Conservation (phyloP, 805 yeast genomes). For the Candida stauntonica region DNA sequence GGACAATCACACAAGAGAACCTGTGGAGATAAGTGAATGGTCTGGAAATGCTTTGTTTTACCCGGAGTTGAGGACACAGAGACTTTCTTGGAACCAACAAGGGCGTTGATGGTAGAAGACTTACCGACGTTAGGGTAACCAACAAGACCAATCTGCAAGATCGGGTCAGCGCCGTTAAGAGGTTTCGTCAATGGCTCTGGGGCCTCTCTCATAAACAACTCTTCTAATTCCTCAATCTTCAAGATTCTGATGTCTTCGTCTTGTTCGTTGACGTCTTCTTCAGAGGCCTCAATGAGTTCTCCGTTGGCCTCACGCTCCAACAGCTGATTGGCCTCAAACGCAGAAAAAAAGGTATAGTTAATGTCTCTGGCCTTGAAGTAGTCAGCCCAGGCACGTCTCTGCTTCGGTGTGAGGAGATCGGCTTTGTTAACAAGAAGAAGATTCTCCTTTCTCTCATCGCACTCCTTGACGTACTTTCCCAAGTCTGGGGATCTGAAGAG, state of each 20-base stretch:
- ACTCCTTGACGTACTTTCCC: conserved; percentile 75
- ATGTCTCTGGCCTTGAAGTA: conserved; percentile 69
- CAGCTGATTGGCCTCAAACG: conserved; percentile 74
- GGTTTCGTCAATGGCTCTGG: conserved; percentile 61
- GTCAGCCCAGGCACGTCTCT: conserved; percentile 82
- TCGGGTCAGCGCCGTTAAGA: conserved; percentile 54
- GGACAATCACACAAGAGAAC: conserved; percentile 97
- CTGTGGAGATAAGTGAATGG: conserved; percentile 76
- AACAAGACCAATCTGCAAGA: conserved; percentile 87
- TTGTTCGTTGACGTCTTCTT: conserved; percentile 28
- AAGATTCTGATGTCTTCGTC: conserved; percentile 61
- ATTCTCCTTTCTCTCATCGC: conserved; percentile 72
- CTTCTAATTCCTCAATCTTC: conserved; percentile 80
- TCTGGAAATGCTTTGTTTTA: conserved; percentile 97
- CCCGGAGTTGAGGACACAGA: conserved; percentile 98
- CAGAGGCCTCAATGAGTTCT: conserved; percentile 22
- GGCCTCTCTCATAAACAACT: conserved; percentile 67
- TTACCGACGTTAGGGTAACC: conserved; percentile 98
- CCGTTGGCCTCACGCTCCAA: conserved; percentile 56
- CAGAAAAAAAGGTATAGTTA: conserved; percentile 88
- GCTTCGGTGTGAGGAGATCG: conserved; percentile 73
- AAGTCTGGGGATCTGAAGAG: conserved; percentile 85
- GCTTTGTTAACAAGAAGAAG: conserved; percentile 89
- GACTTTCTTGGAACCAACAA: conserved; percentile 95
- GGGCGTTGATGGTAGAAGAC: conserved; percentile 96